Conservation (phyloP, 345 rosid genomes). For the Linum usitatissimum region DNA sequence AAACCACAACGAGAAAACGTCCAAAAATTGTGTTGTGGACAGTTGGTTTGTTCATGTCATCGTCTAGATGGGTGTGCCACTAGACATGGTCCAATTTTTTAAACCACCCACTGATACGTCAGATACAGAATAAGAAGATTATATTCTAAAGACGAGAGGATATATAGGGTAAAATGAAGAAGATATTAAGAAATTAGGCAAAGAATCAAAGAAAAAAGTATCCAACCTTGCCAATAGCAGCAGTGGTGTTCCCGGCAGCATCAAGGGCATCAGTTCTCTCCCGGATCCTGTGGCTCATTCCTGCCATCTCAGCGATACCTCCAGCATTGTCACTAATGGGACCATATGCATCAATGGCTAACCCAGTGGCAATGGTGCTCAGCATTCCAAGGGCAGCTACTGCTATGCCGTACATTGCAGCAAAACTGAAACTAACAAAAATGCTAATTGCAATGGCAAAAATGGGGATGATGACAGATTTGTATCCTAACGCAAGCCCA, state of each 20-base stretch:
- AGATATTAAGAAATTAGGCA: neutral
- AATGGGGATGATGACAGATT: conserved; percentile 4
- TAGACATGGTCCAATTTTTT: neutral
- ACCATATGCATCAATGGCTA: conserved; percentile 8
- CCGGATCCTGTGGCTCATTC: conserved; percentile 8
- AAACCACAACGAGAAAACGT: neutral
- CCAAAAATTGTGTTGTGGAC: neutral
- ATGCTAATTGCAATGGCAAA: conserved; percentile 6
- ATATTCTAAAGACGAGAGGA: neutral
- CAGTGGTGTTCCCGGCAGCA: conserved; percentile 8
- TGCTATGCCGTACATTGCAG: conserved; percentile 7
- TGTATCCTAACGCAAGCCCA: conserved; percentile 7
- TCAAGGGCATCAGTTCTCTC: conserved; percentile 9
- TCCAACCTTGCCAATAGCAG: conserved; percentile 7
- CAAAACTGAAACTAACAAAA: conserved; percentile 7
- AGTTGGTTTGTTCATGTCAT: neutral
- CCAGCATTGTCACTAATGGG: conserved; percentile 9
- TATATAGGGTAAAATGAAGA: neutral
- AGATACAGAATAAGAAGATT: neutral
- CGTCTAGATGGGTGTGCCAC: neutral
- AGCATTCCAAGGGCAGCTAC: conserved; percentile 5
- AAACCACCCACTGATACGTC: neutral
- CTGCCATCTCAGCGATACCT: conserved; percentile 10
- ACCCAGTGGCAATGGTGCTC: conserved; percentile 6
- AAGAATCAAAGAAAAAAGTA: neutral